Evolutionary conservation across 139 green algal species (phyloP).

Genomic region (Chlamydomonas asymmetrica): DNA sequence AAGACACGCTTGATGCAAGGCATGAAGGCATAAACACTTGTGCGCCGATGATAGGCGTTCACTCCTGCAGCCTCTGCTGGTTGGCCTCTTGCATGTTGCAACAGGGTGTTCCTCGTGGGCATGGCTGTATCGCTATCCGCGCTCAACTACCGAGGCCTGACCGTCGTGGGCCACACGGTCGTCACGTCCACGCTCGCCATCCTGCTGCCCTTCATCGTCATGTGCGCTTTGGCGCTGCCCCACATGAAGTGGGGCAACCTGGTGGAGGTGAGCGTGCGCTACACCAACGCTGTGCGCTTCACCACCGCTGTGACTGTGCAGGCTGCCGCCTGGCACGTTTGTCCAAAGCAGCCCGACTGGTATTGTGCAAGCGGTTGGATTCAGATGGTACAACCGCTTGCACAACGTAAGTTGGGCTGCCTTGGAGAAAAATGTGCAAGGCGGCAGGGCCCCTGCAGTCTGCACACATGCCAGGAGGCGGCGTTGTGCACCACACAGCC

Average conservation of each 20-base stretch:
- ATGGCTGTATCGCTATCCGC: constrained; percentile 71
- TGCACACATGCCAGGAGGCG: no score
- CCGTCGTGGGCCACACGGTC: constrained; percentile 82
- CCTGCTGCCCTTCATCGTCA: constrained; percentile 84
- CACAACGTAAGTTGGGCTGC: no score
- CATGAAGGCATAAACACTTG: no score
- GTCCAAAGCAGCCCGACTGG: no score
- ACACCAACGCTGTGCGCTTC: neutral
- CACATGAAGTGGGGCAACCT: constrained; percentile 71
- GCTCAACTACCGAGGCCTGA: constrained; percentile 93
- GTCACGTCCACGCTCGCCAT: constrained; percentile 78
- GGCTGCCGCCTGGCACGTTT: no score
- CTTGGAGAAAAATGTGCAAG: no score
- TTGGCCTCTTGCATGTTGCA: neutral
- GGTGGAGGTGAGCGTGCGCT: constrained; percentile 30
- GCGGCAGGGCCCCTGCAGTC: no score
- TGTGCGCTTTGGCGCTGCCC: constrained; percentile 65
- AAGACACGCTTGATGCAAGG: no score
- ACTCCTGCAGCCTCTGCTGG: no score
- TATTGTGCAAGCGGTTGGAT: no score
- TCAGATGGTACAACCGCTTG: no score
- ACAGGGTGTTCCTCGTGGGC: constrained; percentile 57
- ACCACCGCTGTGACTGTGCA: neutral
- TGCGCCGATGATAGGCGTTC: constrained; percentile 1
- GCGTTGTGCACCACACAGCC: no score